Percentiles rank a stretch among this genome's conserved stretches.
Conservation (phyloP, 116 monocot species). For the Papilionanthe hybrid region DNA sequence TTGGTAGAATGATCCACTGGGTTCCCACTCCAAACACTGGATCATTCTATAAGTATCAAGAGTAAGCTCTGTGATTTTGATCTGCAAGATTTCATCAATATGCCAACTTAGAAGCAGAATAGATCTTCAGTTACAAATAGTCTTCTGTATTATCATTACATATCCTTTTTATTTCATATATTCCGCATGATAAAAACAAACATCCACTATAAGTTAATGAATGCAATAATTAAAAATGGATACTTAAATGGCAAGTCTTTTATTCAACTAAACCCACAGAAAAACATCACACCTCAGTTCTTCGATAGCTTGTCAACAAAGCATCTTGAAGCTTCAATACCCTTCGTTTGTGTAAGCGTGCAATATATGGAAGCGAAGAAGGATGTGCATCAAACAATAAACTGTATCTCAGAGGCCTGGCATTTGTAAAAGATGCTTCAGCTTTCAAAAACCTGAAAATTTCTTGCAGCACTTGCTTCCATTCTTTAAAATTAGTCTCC, state of each 20-base stretch:
- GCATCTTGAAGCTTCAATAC: conserved; percentile 72
- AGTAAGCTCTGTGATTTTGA: conserved; percentile 90
- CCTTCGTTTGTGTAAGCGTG: conserved; percentile 61
- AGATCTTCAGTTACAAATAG: neutral
- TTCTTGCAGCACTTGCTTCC: conserved; percentile 90
- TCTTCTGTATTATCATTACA: neutral
- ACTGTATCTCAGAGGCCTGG: conserved; percentile 75
- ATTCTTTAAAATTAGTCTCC: conserved; percentile 92
- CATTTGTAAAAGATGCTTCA: conserved; percentile 38
- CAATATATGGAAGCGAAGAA: conserved; percentile 58
- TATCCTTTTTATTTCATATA: too few species aligned
- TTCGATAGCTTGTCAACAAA: conserved; percentile 70
- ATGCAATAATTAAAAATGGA: neutral
- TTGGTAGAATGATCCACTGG: conserved; percentile 75
- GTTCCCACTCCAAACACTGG: conserved; percentile 96
- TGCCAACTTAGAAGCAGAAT: neutral
- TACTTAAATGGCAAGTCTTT: neutral
- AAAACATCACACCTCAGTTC: conserved; percentile 66
- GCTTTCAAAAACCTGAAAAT: conserved; percentile 71
- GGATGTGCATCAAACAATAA: conserved; percentile 66
- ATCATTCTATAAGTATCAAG: conserved; percentile 92
- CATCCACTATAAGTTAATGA: neutral
- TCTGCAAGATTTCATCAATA: conserved; percentile 38
- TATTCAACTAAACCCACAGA: neutral
- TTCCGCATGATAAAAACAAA: conserved; percentile 9